Evolutionary conservation across 2,329 filamentous ascomycete genomes (phyloP).

Genomic region (Pseudocercospora vitis): DNA sequence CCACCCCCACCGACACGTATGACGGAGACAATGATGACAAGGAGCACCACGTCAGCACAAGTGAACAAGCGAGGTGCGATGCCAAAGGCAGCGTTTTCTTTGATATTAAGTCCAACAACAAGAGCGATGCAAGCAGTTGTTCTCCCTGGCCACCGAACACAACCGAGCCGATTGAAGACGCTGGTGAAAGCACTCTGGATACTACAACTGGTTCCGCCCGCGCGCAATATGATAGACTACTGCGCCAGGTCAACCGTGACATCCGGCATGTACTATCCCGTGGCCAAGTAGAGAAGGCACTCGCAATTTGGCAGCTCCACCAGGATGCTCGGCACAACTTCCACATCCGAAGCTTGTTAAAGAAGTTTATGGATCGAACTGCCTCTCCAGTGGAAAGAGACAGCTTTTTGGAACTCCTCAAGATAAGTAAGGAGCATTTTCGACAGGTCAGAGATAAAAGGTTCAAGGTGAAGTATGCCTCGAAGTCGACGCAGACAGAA

Average conservation of each 20-base stretch:
- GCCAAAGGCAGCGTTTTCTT: too few species aligned
- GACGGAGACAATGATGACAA: too few species aligned
- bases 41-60: too few species aligned
- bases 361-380: not conserved
- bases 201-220: not conserved
- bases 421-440: not conserved
- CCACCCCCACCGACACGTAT: too few species aligned
- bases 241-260: not conserved
- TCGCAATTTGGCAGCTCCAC: conserved; percentile 2
- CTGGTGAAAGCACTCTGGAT: not conserved
- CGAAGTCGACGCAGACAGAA: not conserved
- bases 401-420: not conserved
- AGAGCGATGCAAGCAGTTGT: too few species aligned
- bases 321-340: not conserved
- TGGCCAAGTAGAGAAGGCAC: not conserved
- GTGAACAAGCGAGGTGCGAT: too few species aligned
- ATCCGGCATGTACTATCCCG: not conserved
- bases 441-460: not conserved
- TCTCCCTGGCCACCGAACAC: too few species aligned
- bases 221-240: not conserved
- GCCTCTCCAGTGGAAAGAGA: not conserved
- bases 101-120: too few species aligned
- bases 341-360: not conserved
- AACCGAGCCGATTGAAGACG: not conserved
- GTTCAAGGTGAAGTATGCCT: not conserved